Conservation (phyloP, 768 basidiomycete species). For the Lentinula guzmanii region DNA sequence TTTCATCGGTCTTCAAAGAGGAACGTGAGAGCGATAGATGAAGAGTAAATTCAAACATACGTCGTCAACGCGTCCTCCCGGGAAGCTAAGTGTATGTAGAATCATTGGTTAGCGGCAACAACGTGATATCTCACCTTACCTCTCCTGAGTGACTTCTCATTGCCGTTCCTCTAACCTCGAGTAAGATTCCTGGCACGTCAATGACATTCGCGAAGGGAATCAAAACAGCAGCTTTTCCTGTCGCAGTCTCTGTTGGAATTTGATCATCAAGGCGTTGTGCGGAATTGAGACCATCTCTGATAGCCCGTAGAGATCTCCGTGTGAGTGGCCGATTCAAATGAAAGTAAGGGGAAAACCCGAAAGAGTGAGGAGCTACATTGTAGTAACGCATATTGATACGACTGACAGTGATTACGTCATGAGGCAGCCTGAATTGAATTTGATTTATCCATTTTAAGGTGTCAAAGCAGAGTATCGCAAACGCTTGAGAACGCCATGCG, state of each 20-base stretch:
- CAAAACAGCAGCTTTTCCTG: constrained; percentile 59
- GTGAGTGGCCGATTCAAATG: constrained; percentile 30
- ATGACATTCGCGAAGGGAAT: constrained; percentile 76
- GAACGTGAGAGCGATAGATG: constrained; percentile 1
- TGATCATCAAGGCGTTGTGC: neutral
- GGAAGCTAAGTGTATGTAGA: constrained; percentile 45
- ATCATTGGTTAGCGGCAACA: neutral
- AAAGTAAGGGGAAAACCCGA: neutral
- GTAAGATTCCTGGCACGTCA: constrained; percentile 57
- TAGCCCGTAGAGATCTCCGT: constrained; percentile 21
- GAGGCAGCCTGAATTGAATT: too few species aligned
- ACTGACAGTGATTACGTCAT: neutral
- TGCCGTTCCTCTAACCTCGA: constrained; percentile 63
- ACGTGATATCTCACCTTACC: constrained; percentile 50
- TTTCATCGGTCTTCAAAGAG: constrained; percentile 38
- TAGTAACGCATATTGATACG: neutral
- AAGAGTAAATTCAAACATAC: constrained; percentile 25
- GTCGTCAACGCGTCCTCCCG: constrained; percentile 65
- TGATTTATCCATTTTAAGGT: neutral
- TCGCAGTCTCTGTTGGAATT: constrained; percentile 6
- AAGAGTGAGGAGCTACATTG: neutral
- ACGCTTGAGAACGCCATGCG: neutral
- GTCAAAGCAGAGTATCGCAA: neutral
- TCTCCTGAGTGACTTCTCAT: constrained; percentile 74
- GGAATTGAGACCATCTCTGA: constrained; percentile 21